Conservation (phyloP, 1,139 yeast genomes). For the Suzukiozyma palmioleophila region DNA sequence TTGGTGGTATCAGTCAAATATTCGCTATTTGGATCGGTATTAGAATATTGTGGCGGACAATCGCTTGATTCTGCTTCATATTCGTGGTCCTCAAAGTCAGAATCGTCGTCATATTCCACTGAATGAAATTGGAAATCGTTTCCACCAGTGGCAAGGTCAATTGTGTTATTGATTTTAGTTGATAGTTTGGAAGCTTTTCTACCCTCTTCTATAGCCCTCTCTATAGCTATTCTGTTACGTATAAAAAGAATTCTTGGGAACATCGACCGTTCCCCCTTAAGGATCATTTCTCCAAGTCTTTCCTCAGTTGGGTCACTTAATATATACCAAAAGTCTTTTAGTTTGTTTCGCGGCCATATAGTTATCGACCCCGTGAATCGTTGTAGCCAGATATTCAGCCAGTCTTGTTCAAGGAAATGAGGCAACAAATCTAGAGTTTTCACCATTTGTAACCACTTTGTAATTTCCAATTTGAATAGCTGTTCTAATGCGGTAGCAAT, state of each 20-base stretch:
- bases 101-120: constrained; percentile 11
- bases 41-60: constrained; percentile 5
- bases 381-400: constrained; percentile 77
- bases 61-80: constrained; percentile 6
- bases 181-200: constrained; percentile 20
- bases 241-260: constrained; percentile 66
- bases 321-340: constrained; percentile 60
- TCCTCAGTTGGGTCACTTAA: constrained; percentile 65
- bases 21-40: constrained; percentile 7
- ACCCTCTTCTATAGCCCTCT: constrained; percentile 59
- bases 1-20: constrained; percentile 1
- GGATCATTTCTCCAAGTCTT: constrained; percentile 50
- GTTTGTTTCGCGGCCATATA: constrained; percentile 63
- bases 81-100: constrained; percentile 12
- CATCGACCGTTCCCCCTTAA: constrained; percentile 61
- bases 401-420: constrained; percentile 66
- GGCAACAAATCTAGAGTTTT: constrained; percentile 67
- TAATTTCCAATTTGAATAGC: constrained; percentile 63
- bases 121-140: constrained; percentile 7
- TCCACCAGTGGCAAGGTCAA: constrained; percentile 3
- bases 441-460: constrained; percentile 69
- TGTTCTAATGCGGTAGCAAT: constrained; percentile 70
- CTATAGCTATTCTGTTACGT: constrained; percentile 58
- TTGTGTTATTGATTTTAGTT: constrained; percentile 4
- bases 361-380: constrained; percentile 73